Evolutionary conservation across 345 rosid species (phyloP), one percentile per base, ranked within the genome.

Genomic region (Stellera chamaejasme): DNA sequence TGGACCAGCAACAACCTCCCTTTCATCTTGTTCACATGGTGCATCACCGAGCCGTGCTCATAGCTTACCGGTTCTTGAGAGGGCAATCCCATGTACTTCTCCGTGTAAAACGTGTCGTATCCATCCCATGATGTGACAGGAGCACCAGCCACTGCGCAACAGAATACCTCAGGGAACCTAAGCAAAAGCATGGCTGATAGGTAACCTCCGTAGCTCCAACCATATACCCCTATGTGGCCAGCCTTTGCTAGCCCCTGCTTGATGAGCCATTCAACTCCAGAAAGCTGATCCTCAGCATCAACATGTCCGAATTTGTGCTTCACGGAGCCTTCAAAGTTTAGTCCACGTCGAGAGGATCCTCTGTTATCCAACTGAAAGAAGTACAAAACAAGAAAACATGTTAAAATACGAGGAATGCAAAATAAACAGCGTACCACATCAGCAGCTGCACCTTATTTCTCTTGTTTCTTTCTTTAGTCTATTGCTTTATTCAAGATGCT

Each of bases 51-150:
- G 78, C 97, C 66, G 47, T 71, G 47, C 23, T 75, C 72, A 10
- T 86, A 88, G 1, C 68, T 66, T 25, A 43, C 59, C 2, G 64
- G 62, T 45, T 78, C 72, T 55, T 74, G 69, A 0, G 73, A 46
- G n/a, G 97, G 99, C 50, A 84, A 56, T 45, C 88, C 97, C 99
- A 92, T 88, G 86, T 86, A 92, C 69, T 86, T 92, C 72, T 92
- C 99, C 0, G 98, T 84, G 70, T 92, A 92, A 68, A 86, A 92
- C 0, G 96, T 75, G 78, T 92, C 95, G 5, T 86, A 92, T 0
- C 97, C 97, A 55, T 92, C 99, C 98, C 99, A 92, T 15, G 97
- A 81, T 23, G 99, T 88, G 26, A 92, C 99, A 0, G 97, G 97
- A 19, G 97, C 97, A 52, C 96, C 99, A 0, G 91, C 69, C 39